Base-by-base conservation (phyloP, 1,139 yeast species). In the Barnettozyma hawaiiensis region DNA sequence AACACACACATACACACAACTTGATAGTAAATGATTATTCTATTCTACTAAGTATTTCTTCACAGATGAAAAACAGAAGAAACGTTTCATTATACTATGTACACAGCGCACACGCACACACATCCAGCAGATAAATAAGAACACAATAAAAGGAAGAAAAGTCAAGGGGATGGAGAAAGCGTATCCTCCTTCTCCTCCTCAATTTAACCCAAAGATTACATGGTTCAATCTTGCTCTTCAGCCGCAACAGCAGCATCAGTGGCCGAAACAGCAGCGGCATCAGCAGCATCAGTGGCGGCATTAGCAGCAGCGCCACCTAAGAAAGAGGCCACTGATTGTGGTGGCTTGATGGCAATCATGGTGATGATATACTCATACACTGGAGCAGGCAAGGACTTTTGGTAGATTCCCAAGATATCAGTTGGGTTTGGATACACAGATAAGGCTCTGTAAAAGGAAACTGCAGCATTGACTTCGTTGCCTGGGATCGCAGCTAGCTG, bases 371-470 rank as follows among this genome's bases (percentile, higher is more conserved):
- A 71, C 59, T 87, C 96, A 61, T 87, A 81, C 45, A 89, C 82
- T 38, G 79, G 81, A 60, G 81, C 82, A 41, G 94, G 90, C 50
- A 90, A 78, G 40, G 90, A 78, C 71, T 84, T 84, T 70, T 90
- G 96, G 69, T 86, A 90, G 57, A 92, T 81, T 37, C 83, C 83
- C 62, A 92, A 74, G 55, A 92, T 77, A 55, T 87, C 96, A 46
- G 94, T 83, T 45, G 97, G 98, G 65, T 85, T 85, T 48, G 98
- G 97, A 65, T 90, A 92, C 40, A 89, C 90, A 29, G 86, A 78
- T 61, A 92, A 74, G n/a, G 97, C 97, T 66, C 89, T 85, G 76
- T 92, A 92, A 75, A 89, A 92, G 55, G 85, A 78, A 54, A 89
- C 71, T 34, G 97, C 97, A 35, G 96, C 83, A 46, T 81, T 86